Conservation (phyloP, 495 filamentous ascomycete species). For the Poronia punctata region DNA sequence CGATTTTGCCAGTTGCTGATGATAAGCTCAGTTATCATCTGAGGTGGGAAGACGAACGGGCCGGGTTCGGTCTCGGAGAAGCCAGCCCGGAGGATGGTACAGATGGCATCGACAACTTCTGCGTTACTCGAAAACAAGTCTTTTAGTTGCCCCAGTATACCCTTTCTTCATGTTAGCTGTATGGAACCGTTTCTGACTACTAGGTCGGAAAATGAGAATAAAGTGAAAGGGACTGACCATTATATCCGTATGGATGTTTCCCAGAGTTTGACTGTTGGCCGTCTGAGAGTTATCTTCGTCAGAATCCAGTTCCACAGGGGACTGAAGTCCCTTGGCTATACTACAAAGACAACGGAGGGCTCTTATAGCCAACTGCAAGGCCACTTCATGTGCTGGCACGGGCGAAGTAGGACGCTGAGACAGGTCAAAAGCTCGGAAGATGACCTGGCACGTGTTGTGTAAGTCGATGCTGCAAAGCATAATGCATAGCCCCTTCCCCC, state of each 20-base stretch:
- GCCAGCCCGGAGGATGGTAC: slow-evolving; percentile 67
- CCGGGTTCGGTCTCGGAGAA: slow-evolving; percentile 73
- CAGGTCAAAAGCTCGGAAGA: slow-evolving; percentile 32
- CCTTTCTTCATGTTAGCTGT: slow-evolving; percentile 6
- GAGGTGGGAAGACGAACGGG: slow-evolving; percentile 68
- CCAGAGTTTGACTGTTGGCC: slow-evolving; percentile 17
- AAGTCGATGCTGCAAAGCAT: neutral
- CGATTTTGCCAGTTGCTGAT: slow-evolving; percentile 34
- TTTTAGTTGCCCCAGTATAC: slow-evolving; percentile 43
- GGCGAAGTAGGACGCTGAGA: slow-evolving; percentile 28
- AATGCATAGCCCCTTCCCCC: no score
- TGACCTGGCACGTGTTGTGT: slow-evolving; percentile 16
- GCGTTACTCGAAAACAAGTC: slow-evolving; percentile 52
- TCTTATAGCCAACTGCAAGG: slow-evolving; percentile 50
- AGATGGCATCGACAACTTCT: slow-evolving; percentile 68
- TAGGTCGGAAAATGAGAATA: neutral
- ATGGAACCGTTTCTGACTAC: neutral
- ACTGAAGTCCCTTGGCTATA: slow-evolving; percentile 74
- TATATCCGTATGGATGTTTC: slow-evolving; percentile 19
- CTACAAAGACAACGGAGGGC: slow-evolving; percentile 66
- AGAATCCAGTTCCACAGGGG: slow-evolving; percentile 57
- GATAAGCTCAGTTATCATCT: slow-evolving; percentile 65
- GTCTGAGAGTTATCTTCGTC: slow-evolving; percentile 15
- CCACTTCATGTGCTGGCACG: slow-evolving; percentile 27
- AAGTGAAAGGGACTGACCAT: slow-evolving; percentile 23